These are phyloP conservation scores for Microbotryum scabiosae DNA, from an alignment of 1,284 basidiomycete genomes.

Conservation along the genomic window DNA sequence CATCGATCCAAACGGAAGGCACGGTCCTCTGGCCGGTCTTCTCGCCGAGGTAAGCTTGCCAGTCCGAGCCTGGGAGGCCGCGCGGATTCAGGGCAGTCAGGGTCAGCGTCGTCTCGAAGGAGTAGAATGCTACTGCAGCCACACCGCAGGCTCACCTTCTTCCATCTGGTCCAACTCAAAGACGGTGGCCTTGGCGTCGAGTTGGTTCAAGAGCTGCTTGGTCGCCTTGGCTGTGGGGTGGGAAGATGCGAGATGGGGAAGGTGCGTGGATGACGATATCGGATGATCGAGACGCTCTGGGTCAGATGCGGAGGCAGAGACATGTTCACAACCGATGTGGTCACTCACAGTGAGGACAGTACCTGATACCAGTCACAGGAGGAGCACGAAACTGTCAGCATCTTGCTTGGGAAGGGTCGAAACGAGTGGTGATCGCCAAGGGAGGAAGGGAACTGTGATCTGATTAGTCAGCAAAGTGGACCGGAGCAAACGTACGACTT, in stretches of 20 bases:
- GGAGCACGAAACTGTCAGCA: background rate
- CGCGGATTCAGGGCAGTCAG: background rate
- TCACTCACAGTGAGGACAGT: slow-evolving; percentile 20
- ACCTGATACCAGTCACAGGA: background rate
- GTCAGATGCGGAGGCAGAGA: background rate
- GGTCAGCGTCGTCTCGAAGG: background rate
- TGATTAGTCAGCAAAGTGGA: slow-evolving; percentile 24
- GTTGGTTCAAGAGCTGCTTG: slow-evolving; percentile 38
- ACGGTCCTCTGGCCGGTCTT: slow-evolving; percentile 44
- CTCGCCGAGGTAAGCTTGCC: slow-evolving; percentile 38
- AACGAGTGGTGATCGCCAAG: no score
- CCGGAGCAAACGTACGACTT: slow-evolving; percentile 30
- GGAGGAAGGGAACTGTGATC: no score
- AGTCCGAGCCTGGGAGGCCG: slow-evolving; percentile 13
- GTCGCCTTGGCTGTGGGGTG: slow-evolving; percentile 30
- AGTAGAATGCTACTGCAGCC: no score
- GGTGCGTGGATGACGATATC: background rate
- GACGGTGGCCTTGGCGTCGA: slow-evolving; percentile 36
- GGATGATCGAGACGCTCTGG: background rate
- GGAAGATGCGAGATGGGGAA: no score
- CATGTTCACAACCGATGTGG: background rate
- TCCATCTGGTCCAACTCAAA: slow-evolving; percentile 41
- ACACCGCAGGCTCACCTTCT: slow-evolving; percentile 32
- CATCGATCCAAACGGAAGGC: slow-evolving; percentile 43
- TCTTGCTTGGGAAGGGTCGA: background rate